phyloP scores from a whole-genome alignment of 768 basidiomycete genomes.

The Cubamyces lactineus region DNA sequence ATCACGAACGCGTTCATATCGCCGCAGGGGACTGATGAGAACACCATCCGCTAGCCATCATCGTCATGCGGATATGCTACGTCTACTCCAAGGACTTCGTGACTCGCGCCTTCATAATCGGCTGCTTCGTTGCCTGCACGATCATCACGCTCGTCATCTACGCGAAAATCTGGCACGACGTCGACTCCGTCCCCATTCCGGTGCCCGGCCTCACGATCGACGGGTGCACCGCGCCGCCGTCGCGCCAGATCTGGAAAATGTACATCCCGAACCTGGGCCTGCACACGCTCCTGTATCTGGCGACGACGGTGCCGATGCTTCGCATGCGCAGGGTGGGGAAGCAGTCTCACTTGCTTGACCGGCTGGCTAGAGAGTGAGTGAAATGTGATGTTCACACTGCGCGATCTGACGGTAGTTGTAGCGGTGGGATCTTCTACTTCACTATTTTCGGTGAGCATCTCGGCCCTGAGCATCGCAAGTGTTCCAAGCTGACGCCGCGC shows the following conservation, averaged over 20 bases:
- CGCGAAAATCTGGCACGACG: slow-evolving; percentile 15
- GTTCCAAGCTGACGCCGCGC: not conserved
- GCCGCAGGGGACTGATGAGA: too few species aligned
- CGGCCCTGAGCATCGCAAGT: not conserved
- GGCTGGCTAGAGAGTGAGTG: slow-evolving; percentile 25
- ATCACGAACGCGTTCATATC: not conserved
- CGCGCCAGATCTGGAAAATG: slow-evolving; percentile 23
- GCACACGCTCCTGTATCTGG: slow-evolving; percentile 26
- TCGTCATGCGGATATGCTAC: slow-evolving; percentile 30
- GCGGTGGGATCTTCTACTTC: slow-evolving; percentile 27
- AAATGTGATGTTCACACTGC: not conserved
- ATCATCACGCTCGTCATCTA: slow-evolving; percentile 7
- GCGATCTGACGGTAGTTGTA: not conserved
- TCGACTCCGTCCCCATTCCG: slow-evolving; percentile 9
- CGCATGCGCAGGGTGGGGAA: slow-evolving; percentile 11
- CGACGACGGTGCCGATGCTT: slow-evolving; percentile 24
- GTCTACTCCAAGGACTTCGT: slow-evolving; percentile 21
- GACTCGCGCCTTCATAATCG: slow-evolving; percentile 16
- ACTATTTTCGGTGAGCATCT: slow-evolving; percentile 19
- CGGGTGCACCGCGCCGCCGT: slow-evolving; percentile 26
- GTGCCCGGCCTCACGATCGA: slow-evolving; percentile 13
- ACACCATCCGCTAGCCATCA: slow-evolving; percentile 14
- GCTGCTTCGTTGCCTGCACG: slow-evolving; percentile 15
- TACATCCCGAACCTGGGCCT: slow-evolving; percentile 23
- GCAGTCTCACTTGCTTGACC: slow-evolving; percentile 19